Evolutionary conservation across 2,329 filamentous ascomycete species (phyloP).

Genomic region (Colletotrichum karsti): DNA sequence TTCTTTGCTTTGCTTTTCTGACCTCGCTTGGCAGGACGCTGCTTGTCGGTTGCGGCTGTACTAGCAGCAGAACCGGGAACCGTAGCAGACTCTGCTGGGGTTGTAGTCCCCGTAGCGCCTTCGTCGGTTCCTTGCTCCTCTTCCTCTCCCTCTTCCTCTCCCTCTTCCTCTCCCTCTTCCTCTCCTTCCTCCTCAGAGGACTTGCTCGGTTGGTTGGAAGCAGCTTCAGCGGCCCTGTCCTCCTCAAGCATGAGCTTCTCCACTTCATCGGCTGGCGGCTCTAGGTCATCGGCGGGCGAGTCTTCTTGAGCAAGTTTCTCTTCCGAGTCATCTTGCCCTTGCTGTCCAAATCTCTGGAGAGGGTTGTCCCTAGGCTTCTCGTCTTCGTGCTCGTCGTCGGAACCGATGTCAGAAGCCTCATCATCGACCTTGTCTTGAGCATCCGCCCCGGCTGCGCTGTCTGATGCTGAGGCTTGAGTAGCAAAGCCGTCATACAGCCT

Average conservation of each 20-base stretch:
- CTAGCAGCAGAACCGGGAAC: conserved; percentile 25
- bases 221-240: conserved; percentile 32
- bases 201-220: not conserved
- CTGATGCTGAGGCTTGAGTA: conserved; percentile 34
- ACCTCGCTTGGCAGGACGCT: conserved; percentile 69
- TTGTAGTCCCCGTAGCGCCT: conserved; percentile 12
- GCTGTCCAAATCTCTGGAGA: conserved; percentile 40
- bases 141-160: conserved; percentile 29
- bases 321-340: conserved; percentile 36
- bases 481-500: conserved; percentile 44
- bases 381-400: conserved; percentile 41
- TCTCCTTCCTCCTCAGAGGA: conserved; percentile 31
- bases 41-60: conserved; percentile 50
- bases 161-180: conserved; percentile 32
- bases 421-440: conserved; percentile 38
- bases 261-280: conserved; percentile 29
- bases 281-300: conserved; percentile 15
- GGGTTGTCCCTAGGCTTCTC: conserved; percentile 45
- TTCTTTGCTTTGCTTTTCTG: conserved; percentile 88
- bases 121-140: conserved; percentile 32
- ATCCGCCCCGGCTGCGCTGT: not conserved
- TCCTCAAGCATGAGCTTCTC: conserved; percentile 22
- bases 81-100: conserved; percentile 4
- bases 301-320: conserved; percentile 33
- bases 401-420: conserved; percentile 43